Evolutionary conservation across 371 early-diverging fungal species (phyloP).

Genomic region (Mortierella sp.): DNA sequence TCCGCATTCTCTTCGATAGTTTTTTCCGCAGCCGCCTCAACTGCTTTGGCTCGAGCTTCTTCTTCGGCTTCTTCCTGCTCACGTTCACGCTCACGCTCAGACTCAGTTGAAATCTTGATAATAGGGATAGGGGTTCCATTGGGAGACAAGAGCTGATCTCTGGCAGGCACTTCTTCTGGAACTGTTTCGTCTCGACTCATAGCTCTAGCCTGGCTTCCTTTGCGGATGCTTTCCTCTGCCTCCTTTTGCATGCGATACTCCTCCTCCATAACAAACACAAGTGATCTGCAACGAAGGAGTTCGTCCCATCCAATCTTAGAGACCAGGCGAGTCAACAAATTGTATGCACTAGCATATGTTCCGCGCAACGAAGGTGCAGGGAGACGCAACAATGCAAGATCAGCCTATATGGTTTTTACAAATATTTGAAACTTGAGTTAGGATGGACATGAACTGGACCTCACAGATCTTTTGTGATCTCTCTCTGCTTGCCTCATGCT

Average conservation of each 20-base stretch:
- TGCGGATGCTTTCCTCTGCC: constrained; percentile 67
- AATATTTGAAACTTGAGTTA: neutral
- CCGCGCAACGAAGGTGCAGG: constrained; percentile 92
- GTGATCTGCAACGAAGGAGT: constrained; percentile 84
- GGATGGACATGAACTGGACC: neutral
- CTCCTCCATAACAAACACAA: constrained; percentile 98
- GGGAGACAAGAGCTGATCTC: constrained; percentile 51
- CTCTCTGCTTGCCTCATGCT: constrained; percentile 69
- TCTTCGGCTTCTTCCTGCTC: constrained; percentile 60
- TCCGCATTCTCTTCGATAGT: constrained; percentile 44
- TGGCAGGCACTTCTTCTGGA: constrained; percentile 27
- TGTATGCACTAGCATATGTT: constrained; percentile 91
- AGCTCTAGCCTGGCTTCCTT: constrained; percentile 28
- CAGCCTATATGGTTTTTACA: constrained; percentile 53
- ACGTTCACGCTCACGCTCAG: constrained; percentile 42
- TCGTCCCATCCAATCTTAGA: constrained; percentile 96
- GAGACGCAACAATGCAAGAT: constrained; percentile 78
- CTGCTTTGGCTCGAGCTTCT: constrained; percentile 42
- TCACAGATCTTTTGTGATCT: neutral
- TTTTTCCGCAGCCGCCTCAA: constrained; percentile 21
- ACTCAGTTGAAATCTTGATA: constrained; percentile 55
- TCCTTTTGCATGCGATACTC: constrained; percentile 89
- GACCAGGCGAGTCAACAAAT: constrained; percentile 82
- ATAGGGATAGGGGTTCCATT: constrained; percentile 54
- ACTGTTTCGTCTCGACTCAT: constrained; percentile 17